A percentile compares a stretch with the other conserved stretches of the same genome.
Evolutionary conservation across 176 grass and related monocot genomes (phyloP).

Genomic region (Musa troglodytarum): DNA sequence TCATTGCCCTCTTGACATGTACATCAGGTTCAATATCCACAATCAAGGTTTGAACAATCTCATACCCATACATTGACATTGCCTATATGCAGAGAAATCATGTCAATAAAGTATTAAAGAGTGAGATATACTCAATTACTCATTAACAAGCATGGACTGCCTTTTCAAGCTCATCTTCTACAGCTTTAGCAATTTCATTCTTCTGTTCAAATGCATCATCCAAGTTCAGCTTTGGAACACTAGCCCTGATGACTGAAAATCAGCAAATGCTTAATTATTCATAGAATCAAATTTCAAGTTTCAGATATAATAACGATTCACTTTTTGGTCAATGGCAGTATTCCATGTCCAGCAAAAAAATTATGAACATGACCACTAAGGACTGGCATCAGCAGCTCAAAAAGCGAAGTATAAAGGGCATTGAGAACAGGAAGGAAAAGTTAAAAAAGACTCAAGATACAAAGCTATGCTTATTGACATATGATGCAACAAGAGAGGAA

Average conservation of each 20-base stretch:
- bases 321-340: neutral
- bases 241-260: conserved; percentile 11
- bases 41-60: conserved; percentile 7
- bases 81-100: neutral
- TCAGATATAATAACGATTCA: neutral
- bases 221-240: conserved; percentile 10
- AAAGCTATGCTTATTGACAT: too few species aligned
- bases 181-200: conserved; percentile 8
- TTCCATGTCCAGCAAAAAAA: neutral
- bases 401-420: too few species aligned
- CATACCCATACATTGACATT: conserved; percentile 3
- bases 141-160: neutral
- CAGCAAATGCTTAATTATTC: neutral
- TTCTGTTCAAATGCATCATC: conserved; percentile 13
- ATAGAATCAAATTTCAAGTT: neutral
- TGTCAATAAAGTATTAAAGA: neutral
- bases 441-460: too few species aligned
- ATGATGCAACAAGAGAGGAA: too few species aligned
- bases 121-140: neutral
- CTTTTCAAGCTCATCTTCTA: conserved; percentile 13
- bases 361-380: too few species aligned
- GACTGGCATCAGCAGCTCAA: too few species aligned
- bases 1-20: conserved; percentile 6
- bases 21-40: conserved; percentile 8
- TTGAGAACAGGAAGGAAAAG: too few species aligned